Evolutionary conservation across 306 rosid species (phyloP), one percentile per base, ranked within the genome.

Genomic region (Trifolium subterraneum): DNA sequence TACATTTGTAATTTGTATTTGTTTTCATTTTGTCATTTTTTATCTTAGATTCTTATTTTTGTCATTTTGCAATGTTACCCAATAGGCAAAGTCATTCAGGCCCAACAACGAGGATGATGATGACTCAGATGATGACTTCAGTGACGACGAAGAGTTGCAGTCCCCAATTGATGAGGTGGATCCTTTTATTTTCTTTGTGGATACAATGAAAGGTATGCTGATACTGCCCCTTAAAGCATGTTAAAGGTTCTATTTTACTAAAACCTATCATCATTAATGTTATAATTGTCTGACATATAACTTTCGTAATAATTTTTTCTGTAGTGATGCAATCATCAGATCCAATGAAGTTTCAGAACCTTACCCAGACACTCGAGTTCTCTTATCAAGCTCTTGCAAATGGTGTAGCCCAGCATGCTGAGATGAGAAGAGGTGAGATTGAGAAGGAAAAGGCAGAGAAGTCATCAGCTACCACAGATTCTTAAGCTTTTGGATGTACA

Each of bases 81-180:
- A 11, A 18, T 79, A 91, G 98, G 86, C 89, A 27, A 93, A 79
- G 81, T 82, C 91, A 42, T 91, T 93, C 50, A 85, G 83, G 39
- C 89, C 90, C 16, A 22, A 51, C 9, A 93, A 86, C 11, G 84
- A 78, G 14, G 84, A 85, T 6, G 93, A 89, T 3, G 90, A 89
- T 0, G 90, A 89, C 73, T 83, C 91, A 0, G 98, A 91, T 36
- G 93, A 91, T 39, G 94, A 84, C 66, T 91, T 84, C 61, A 90
- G 90, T 76, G 98, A 93, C 41, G 97, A 93, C 27, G 97, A 93
- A 82, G 98, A 89, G 85, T 80, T 91, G 79, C 94, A 91, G 36
- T 89, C 98, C 9, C 98, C 98, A 41, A 85, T 93, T 50, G 97
- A 93, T 52, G 98, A 91, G 33, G 96, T 93, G 82, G 98, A 93